Conservation (phyloP, 2,329 filamentous ascomycete species). For the Arthrobotrys pseudoclavata region DNA sequence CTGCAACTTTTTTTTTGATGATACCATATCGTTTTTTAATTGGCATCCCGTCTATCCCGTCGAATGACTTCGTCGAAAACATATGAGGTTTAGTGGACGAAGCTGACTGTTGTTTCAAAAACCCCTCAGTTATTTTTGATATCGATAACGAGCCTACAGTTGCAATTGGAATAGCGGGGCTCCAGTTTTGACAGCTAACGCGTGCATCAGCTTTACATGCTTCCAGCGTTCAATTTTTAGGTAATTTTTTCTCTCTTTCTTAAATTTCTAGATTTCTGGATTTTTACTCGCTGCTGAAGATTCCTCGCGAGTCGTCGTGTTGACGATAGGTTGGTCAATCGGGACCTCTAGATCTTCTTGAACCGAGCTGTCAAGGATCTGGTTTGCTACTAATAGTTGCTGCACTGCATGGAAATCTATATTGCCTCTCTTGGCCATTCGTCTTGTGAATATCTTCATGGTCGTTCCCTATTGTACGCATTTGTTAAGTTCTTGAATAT, state of each 20-base stretch:
- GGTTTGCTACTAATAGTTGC: conserved; percentile 43
- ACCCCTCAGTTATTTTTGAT: conserved; percentile 23
- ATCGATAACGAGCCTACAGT: conserved; percentile 2
- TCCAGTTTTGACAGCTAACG: conserved; percentile 19
- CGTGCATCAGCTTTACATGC: conserved; percentile 9
- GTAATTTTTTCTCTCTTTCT: conserved; percentile 2
- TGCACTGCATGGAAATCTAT: conserved; percentile 6
- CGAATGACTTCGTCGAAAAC: conserved; percentile 4
- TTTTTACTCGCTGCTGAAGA: not conserved
- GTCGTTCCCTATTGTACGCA: not conserved
- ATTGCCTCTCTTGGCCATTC: conserved; percentile 27
- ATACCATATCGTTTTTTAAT: conserved; percentile 10
- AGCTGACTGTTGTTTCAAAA: conserved; percentile 27
- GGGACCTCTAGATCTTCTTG: conserved; percentile 22
- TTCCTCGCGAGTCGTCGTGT: not conserved
- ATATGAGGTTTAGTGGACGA: not conserved
- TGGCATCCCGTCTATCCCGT: not conserved
- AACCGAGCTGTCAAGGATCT: conserved; percentile 30
- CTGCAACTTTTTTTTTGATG: conserved; percentile 9
- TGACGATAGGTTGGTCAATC: conserved; percentile 1
- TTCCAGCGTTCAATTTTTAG: conserved; percentile 7
- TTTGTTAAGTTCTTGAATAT: not conserved
- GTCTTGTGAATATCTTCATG: conserved; percentile 1
- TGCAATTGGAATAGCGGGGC: conserved; percentile 28
- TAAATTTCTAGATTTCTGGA: not conserved